Conservation (phyloP, 2,329 filamentous ascomycete species). For the Pseudogymnoascus sp. region DNA sequence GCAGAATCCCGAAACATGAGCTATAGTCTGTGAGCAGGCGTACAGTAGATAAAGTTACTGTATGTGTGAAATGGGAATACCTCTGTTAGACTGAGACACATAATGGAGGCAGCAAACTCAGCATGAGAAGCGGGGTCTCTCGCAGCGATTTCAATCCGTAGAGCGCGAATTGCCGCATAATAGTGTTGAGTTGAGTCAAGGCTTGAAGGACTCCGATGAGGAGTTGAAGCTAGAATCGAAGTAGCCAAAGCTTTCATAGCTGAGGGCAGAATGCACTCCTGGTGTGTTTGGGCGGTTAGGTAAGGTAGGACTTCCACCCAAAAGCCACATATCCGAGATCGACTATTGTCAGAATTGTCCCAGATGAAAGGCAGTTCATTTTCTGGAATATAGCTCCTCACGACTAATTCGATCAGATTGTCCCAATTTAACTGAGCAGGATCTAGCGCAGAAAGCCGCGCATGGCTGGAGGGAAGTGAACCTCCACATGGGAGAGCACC, state of each 20-base stretch:
- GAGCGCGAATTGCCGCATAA: not conserved
- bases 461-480: not conserved
- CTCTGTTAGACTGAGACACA: slow-evolving; percentile 29
- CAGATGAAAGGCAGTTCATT: slow-evolving; percentile 11
- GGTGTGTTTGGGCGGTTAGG: slow-evolving; percentile 18
- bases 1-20: slow-evolving; percentile 28
- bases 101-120: slow-evolving; percentile 12
- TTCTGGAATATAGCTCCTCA: slow-evolving; percentile 10
- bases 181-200: not conserved
- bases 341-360: not conserved
- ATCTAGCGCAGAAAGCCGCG: not conserved
- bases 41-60: not conserved
- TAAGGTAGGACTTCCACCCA: slow-evolving; percentile 34
- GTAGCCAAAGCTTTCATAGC: not conserved
- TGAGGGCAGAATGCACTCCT: not conserved
- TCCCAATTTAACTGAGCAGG: not conserved
- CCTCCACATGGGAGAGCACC: not conserved
- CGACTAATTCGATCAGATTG: not conserved
- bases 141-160: not conserved
- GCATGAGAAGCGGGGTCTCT: not conserved
- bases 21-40: slow-evolving; percentile 18
- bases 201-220: not conserved
- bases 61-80: slow-evolving; percentile 13
- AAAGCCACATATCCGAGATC: slow-evolving; percentile 30
- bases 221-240: not conserved